Evolutionary conservation across 176 grass and related monocot genomes (phyloP).

Genomic region (Paspalum notatum): DNA sequence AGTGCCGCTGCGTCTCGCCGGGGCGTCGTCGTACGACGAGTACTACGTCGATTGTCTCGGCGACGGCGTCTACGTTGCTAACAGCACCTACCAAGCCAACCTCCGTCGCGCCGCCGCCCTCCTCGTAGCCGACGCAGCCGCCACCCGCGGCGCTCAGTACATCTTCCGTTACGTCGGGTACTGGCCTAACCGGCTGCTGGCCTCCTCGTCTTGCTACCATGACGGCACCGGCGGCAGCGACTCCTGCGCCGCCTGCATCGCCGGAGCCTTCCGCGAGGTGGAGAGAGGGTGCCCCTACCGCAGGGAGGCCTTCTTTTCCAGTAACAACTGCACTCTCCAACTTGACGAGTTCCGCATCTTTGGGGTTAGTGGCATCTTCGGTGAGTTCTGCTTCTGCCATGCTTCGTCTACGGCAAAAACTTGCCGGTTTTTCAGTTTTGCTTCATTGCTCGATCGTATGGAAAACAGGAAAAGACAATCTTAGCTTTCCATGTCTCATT

Average conservation of each 20-base stretch:
- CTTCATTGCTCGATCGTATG: no score
- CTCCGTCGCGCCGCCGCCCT: conserved; percentile 28
- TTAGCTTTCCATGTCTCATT: neutral
- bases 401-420: no score
- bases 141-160: neutral
- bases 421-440: neutral
- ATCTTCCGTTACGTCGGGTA: neutral
- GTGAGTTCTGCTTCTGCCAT: conserved; percentile 21
- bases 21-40: no score
- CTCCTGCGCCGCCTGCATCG: conserved; percentile 27
- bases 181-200: conserved; percentile 1
- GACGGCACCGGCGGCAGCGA: neutral
- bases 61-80: neutral
- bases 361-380: neutral
- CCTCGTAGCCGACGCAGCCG: neutral
- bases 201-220: neutral
- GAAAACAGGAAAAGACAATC: neutral
- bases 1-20: neutral
- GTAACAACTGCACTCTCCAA: neutral
- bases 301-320: neutral
- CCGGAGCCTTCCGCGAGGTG: conserved; percentile 20
- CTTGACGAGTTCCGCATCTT: neutral
- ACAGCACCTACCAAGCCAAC: conserved; percentile 41
- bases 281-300: neutral
- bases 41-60: neutral